Evolutionary conservation across 2,329 filamentous ascomycete species (phyloP).

Genomic region (Lasiodiplodia gonubiensis): DNA sequence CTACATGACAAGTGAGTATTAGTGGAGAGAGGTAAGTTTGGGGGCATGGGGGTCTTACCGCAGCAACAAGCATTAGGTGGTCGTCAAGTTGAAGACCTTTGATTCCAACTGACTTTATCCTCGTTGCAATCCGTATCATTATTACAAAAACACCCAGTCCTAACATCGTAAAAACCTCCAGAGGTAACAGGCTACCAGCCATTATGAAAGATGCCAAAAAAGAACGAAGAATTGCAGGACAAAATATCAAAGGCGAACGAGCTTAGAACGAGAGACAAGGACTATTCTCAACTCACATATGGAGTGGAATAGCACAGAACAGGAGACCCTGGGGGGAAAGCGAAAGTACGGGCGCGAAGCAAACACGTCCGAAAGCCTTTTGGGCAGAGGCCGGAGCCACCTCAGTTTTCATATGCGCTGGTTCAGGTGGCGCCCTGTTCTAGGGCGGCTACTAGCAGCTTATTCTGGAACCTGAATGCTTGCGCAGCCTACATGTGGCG

Average conservation of each 20-base stretch:
- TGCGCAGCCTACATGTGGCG: not conserved
- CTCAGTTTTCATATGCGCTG: not conserved
- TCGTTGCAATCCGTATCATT: constrained; percentile 31
- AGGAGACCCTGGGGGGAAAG: not conserved
- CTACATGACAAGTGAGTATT: constrained; percentile 38
- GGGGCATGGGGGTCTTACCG: constrained; percentile 22
- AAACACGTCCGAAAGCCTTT: not conserved
- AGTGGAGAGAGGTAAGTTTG: too few species aligned
- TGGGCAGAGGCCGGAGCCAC: not conserved
- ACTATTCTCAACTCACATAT: not conserved
- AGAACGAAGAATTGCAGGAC: not conserved
- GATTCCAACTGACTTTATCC: constrained; percentile 31
- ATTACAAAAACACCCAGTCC: constrained; percentile 32
- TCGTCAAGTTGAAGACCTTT: constrained; percentile 32
- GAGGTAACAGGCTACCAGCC: not conserved
- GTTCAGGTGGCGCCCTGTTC: not conserved
- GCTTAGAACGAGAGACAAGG: not conserved
- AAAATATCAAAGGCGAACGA: not conserved
- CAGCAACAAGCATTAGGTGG: constrained; percentile 34
- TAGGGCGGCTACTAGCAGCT: not conserved
- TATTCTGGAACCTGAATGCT: not conserved
- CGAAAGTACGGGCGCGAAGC: not conserved
- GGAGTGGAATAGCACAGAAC: not conserved
- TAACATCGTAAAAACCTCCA: constrained; percentile 33
- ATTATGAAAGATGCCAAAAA: not conserved